Conservation (phyloP, 768 basidiomycete species). For the Daedaleopsis nitida region DNA sequence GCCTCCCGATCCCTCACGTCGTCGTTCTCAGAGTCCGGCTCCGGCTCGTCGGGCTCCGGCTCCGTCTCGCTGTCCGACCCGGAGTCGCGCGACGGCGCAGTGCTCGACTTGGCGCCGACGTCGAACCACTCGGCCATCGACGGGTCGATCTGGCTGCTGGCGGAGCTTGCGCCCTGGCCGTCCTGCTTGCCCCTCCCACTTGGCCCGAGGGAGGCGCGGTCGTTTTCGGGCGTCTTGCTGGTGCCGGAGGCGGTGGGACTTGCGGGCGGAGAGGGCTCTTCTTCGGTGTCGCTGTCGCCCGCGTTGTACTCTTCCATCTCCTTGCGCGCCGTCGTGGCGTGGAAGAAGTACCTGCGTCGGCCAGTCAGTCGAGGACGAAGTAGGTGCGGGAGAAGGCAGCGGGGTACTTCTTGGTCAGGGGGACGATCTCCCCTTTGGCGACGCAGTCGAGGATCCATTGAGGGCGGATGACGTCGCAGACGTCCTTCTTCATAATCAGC, state of each 20-base stretch:
- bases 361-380: too few species aligned
- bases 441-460: slow-evolving; percentile 84
- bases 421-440: slow-evolving; percentile 51
- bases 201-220: slow-evolving; percentile 3
- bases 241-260: slow-evolving; percentile 3
- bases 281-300: slow-evolving; percentile 14
- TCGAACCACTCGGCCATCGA: slow-evolving; percentile 63
- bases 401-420: slow-evolving; percentile 67
- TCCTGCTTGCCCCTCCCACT: slow-evolving; percentile 24
- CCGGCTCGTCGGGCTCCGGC: slow-evolving; percentile 66
- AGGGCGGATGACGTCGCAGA: slow-evolving; percentile 75
- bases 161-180: too few species aligned
- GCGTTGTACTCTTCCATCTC: slow-evolving; percentile 51
- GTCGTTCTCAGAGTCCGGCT: slow-evolving; percentile 66
- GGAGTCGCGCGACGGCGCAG: slow-evolving; percentile 17
- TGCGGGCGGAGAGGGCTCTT: slow-evolving; percentile 14
- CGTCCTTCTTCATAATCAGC: slow-evolving; percentile 67
- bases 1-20: slow-evolving; percentile 43
- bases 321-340: slow-evolving; percentile 57
- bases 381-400: too few species aligned
- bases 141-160: slow-evolving; percentile 39
- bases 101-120: slow-evolving; percentile 34
- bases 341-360: slow-evolving; percentile 70
- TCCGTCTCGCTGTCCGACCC: slow-evolving; percentile 64
- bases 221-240: slow-evolving; percentile 4